These are phyloP conservation scores for Postia placenta DNA, from an alignment of 768 basidiomycete species.

Conservation along the genomic window DNA sequence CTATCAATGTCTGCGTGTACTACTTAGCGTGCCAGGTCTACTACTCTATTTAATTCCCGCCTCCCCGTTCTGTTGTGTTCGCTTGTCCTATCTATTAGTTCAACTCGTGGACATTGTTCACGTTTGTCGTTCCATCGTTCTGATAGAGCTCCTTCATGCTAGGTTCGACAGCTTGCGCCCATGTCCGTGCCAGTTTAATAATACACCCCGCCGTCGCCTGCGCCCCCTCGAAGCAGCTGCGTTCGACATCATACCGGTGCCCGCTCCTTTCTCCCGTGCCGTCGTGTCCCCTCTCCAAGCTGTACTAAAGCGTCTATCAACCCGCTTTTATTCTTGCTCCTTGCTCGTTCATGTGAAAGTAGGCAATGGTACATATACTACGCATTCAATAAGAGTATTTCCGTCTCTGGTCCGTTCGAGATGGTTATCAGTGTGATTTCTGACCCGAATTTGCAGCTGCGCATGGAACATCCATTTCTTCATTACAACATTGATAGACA, in stretches of 20 bases:
- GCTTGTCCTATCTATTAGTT: constrained; percentile 1
- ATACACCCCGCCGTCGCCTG: background rate
- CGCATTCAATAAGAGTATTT: background rate
- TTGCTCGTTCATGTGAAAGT: constrained; percentile 3
- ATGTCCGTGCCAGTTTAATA: background rate
- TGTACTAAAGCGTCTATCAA: background rate
- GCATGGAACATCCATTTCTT: too few species aligned
- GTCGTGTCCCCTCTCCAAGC: background rate
- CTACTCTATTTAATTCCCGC: background rate
- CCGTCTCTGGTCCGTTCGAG: background rate
- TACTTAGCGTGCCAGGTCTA: background rate
- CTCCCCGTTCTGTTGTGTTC: background rate
- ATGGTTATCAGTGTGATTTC: too few species aligned
- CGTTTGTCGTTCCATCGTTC: too few species aligned
- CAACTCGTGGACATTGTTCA: constrained; percentile 4
- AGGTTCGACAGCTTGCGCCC: background rate
- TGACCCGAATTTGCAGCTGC: too few species aligned
- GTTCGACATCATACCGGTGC: background rate
- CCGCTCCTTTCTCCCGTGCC: background rate
- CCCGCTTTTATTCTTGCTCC: constrained; percentile 1
- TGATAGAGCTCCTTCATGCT: constrained; percentile 2
- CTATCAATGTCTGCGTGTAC: background rate
- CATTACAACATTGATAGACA: too few species aligned
- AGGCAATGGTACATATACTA: constrained; percentile 1
- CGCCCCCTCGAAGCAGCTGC: too few species aligned